Evolutionary conservation across 2,329 filamentous ascomycete genomes (phyloP).

Genomic region (Fusarium sp.): DNA sequence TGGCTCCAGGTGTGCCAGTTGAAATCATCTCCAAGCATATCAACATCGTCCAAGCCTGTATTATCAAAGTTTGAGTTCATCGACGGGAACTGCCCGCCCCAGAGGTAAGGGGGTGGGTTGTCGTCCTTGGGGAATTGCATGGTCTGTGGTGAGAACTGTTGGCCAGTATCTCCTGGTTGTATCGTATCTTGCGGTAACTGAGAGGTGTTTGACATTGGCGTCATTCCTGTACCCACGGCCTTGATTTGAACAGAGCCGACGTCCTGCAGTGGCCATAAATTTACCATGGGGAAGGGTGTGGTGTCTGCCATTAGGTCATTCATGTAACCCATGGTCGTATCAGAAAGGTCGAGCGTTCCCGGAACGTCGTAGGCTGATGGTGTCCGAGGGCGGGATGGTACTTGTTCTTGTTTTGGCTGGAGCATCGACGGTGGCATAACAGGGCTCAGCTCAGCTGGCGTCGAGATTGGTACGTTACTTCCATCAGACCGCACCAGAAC

Average conservation of each 20-base stretch:
- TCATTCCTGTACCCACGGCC: slow-evolving; percentile 3
- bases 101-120: slow-evolving; percentile 54
- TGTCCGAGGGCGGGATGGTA: slow-evolving; percentile 31
- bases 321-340: slow-evolving; percentile 44
- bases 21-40: slow-evolving; percentile 55
- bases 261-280: slow-evolving; percentile 40
- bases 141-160: slow-evolving; percentile 26
- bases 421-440: slow-evolving; percentile 25
- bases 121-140: slow-evolving; percentile 46
- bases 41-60: slow-evolving; percentile 46
- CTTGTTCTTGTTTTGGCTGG: slow-evolving; percentile 18
- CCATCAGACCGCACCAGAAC: slow-evolving; percentile 54
- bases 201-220: not conserved
- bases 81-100: slow-evolving; percentile 49
- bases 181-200: slow-evolving; percentile 4
- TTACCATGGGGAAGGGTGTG: slow-evolving; percentile 18
- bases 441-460: slow-evolving; percentile 15
- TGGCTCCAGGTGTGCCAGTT: slow-evolving; percentile 62
- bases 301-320: slow-evolving; percentile 33
- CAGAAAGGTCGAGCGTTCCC: slow-evolving; percentile 41
- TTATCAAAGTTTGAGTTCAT: slow-evolving; percentile 45
- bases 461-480: slow-evolving; percentile 27
- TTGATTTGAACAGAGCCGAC: slow-evolving; percentile 34
- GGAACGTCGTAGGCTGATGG: slow-evolving; percentile 25
- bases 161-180: slow-evolving; percentile 12